Evolutionary conservation across 768 basidiomycete species (phyloP), one percentile per base, ranked within the genome.

Genomic region (Termitomyces bulborhizus): DNA sequence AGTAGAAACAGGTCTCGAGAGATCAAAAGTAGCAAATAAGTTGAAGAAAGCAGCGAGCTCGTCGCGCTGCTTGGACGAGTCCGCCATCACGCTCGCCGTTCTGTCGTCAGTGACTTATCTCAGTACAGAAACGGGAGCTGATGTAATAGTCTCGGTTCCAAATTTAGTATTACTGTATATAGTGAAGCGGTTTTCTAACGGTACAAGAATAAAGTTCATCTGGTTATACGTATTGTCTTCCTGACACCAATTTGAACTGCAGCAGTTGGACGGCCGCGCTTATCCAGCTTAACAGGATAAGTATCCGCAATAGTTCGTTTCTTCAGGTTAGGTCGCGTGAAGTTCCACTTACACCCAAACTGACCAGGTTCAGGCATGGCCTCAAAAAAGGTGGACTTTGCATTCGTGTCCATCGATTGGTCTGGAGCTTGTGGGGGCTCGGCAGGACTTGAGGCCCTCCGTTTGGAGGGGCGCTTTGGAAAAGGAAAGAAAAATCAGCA

Each of bases 21-120:
- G 82, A 47, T 79, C 69, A 67, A 93, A 92, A 18, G 85, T 84
- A 4, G 81, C 72, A 59, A 93, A 86, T 74, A 92, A 93, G 53
- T 85, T 79, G 69, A 90, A 74, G 73, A 93, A 92, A 5, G 91
- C 90, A 58, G 85, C 80, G 55, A 89, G 77, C 69, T 93, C 90
- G 66, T 83, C 82, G 56, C 70, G 69, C 63, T 76, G 57, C 11
- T 61, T 68, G 3, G 71, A 60, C 21, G 63, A 59, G 46, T 77
- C 73, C 39, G 71, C 62, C 74, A 75, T 76, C 51, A 37, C 37
- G 47, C 41, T 55, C 26, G 43, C 12, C 15, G 37, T n/a, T 39
- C 36, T n/a, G 3, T 9, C 31, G 31, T 9, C 29, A 29, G 6
- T 29, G 21, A 29, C 29, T 29, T 29, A 29, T 32, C 31, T 21